Percentiles rank a stretch among this genome's conserved stretches.
These are phyloP conservation scores for Diaporthe caulivora DNA, from an alignment of 2,329 filamentous ascomycete species.

Conservation along the genomic window DNA sequence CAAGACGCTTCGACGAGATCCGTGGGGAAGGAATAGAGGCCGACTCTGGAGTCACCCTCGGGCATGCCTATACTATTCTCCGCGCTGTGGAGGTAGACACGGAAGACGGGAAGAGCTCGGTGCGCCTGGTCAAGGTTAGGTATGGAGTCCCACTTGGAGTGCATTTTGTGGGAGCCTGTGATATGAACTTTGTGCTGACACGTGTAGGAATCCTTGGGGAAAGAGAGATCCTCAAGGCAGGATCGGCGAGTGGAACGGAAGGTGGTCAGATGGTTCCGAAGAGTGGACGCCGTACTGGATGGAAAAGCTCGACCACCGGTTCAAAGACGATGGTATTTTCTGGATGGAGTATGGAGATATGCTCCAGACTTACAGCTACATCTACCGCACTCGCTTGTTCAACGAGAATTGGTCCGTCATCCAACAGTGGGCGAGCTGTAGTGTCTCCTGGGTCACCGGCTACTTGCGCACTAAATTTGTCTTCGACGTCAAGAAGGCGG, in stretches of 20 bases:
- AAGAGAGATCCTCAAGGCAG: slow-evolving; percentile 55
- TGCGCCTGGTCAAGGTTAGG: slow-evolving; percentile 59
- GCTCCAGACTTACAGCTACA: slow-evolving; percentile 57
- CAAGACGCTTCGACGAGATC: slow-evolving; percentile 37
- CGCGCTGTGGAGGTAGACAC: slow-evolving; percentile 58
- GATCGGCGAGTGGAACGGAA: slow-evolving; percentile 74
- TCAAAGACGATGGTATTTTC: slow-evolving; percentile 74
- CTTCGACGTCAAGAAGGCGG: slow-evolving; percentile 55
- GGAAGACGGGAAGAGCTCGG: slow-evolving; percentile 52
- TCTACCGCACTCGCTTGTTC: slow-evolving; percentile 61
- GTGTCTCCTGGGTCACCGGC: slow-evolving; percentile 58
- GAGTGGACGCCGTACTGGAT: slow-evolving; percentile 83
- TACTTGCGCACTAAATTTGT: slow-evolving; percentile 60
- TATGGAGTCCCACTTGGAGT: slow-evolving; percentile 43
- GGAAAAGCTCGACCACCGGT: slow-evolving; percentile 72
- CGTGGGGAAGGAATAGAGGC: slow-evolving; percentile 46
- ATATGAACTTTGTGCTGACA: background rate
- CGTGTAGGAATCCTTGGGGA: slow-evolving; percentile 77
- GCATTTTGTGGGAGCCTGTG: too few species aligned
- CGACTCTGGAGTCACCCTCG: slow-evolving; percentile 56
- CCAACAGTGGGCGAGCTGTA: slow-evolving; percentile 58
- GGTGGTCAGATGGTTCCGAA: slow-evolving; percentile 80
- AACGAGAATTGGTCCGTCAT: slow-evolving; percentile 59
- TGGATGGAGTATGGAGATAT: slow-evolving; percentile 61
- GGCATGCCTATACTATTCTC: slow-evolving; percentile 66